A percentile compares a stretch with the other conserved stretches of the same genome.
Conservation (phyloP, 2,329 filamentous ascomycete genomes). For the Fusarium multiceps region DNA sequence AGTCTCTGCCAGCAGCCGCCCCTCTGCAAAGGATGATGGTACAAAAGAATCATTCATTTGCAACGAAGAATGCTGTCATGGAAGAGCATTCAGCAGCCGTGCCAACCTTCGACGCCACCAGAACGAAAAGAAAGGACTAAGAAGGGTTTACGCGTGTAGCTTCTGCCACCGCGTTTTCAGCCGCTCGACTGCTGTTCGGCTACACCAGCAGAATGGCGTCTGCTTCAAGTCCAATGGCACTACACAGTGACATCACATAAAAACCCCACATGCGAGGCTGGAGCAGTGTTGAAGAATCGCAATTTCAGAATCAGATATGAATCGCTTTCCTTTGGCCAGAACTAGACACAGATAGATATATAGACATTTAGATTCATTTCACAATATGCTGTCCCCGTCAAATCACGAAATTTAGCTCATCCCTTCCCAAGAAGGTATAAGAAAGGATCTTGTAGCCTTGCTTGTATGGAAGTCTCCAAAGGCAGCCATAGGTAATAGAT, state of each 20-base stretch:
- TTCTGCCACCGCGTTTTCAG: slow-evolving; percentile 2
- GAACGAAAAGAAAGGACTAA: neutral
- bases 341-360: neutral
- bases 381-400: no score
- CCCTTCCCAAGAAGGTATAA: fast-evolving
- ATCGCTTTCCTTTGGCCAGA: neutral
- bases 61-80: slow-evolving; percentile 5
- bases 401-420: fast-evolving
- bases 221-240: neutral
- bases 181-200: slow-evolving; percentile 2
- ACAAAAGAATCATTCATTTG: neutral
- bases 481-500: no score
- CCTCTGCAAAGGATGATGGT: neutral
- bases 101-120: slow-evolving; percentile 7
- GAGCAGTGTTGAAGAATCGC: neutral
- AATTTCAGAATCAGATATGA: neutral
- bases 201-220: slow-evolving; percentile 4
- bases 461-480: no score
- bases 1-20: neutral
- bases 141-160: slow-evolving; percentile 1
- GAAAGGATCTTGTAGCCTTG: no score
- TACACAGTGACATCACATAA: neutral
- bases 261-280: neutral
- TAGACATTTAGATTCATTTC: neutral
- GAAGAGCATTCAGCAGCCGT: slow-evolving; percentile 5